Conservation (phyloP, 2,329 filamentous ascomycete species). For the Colletotrichum theobromicola region DNA sequence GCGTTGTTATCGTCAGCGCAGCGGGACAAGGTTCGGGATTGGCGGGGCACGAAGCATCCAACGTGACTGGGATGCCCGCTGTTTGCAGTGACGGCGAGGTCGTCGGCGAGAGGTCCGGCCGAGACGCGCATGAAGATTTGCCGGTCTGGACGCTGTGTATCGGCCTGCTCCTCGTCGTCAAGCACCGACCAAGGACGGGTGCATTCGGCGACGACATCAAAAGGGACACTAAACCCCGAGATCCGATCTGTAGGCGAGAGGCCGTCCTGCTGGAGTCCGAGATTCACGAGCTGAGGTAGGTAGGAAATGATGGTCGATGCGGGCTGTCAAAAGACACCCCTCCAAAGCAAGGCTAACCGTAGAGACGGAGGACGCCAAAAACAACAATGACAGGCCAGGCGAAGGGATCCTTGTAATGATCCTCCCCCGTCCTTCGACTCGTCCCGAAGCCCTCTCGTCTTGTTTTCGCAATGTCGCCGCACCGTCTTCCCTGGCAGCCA, state of each 20-base stretch:
- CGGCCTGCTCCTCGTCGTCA: not conserved
- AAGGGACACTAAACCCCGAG: not conserved
- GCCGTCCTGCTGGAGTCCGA: not conserved
- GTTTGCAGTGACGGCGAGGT: not conserved
- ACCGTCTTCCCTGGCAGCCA: not conserved
- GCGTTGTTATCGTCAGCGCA: not conserved
- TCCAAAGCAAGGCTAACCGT: not conserved
- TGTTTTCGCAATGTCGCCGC: not conserved
- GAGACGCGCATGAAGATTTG: not conserved
- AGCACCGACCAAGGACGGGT: not conserved
- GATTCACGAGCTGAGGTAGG: not conserved
- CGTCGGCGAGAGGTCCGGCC: not conserved
- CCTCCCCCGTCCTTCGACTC: not conserved
- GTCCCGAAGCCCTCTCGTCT: not conserved
- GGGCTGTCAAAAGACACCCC: not conserved
- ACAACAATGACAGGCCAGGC: not conserved
- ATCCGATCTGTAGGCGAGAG: not conserved
- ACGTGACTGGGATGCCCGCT: not conserved
- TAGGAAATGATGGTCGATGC: not conserved
- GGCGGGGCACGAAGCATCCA: not conserved
- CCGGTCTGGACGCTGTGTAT: not conserved
- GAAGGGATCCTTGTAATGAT: conserved; percentile 7
- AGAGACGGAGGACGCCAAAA: not conserved
- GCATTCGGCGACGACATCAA: not conserved
- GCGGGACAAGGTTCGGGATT: not conserved